Conservation (phyloP, 257 asterid genomes). For the Leonotis leonurus region DNA sequence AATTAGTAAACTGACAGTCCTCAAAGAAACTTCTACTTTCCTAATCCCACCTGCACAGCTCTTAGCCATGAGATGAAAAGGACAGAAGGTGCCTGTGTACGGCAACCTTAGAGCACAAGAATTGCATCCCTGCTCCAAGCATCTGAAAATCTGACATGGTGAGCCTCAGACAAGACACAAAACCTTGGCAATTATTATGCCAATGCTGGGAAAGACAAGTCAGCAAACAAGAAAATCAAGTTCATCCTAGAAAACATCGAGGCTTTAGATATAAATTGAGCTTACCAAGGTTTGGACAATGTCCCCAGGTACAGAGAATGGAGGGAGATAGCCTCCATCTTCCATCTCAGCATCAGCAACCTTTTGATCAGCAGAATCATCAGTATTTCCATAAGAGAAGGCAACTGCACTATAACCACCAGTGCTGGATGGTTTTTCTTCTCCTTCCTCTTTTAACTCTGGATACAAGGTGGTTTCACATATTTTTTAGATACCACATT, state of each 20-base stretch:
- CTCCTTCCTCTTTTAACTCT: slow-evolving; percentile 34
- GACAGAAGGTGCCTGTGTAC: slow-evolving; percentile 80
- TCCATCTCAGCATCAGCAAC: slow-evolving; percentile 43
- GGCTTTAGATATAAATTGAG: slow-evolving; percentile 10
- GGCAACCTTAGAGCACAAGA: slow-evolving; percentile 75
- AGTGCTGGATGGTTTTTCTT: slow-evolving; percentile 27
- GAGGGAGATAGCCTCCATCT: slow-evolving; percentile 50
- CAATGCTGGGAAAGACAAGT: slow-evolving; percentile 42
- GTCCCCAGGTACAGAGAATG: slow-evolving; percentile 58
- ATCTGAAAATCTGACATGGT: slow-evolving; percentile 92
- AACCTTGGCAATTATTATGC: slow-evolving; percentile 40
- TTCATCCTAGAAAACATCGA: slow-evolving; percentile 16
- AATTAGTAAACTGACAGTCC: slow-evolving; percentile 40
- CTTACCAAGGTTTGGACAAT: slow-evolving; percentile 80
- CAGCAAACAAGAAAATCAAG: slow-evolving; percentile 31
- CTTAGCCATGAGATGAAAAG: slow-evolving; percentile 75
- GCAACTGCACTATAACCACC: slow-evolving; percentile 45
- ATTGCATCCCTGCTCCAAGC: slow-evolving; percentile 84
- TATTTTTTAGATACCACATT: not conserved
- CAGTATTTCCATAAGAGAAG: slow-evolving; percentile 59
- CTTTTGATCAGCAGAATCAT: slow-evolving; percentile 37
- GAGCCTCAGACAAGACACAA: slow-evolving; percentile 65
- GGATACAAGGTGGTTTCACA: slow-evolving; percentile 14
- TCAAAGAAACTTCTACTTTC: slow-evolving; percentile 49
- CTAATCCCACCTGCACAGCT: slow-evolving; percentile 98